Evolutionary conservation across 2,329 filamentous ascomycete genomes (phyloP).

Genomic region (Clonostachys sp.): DNA sequence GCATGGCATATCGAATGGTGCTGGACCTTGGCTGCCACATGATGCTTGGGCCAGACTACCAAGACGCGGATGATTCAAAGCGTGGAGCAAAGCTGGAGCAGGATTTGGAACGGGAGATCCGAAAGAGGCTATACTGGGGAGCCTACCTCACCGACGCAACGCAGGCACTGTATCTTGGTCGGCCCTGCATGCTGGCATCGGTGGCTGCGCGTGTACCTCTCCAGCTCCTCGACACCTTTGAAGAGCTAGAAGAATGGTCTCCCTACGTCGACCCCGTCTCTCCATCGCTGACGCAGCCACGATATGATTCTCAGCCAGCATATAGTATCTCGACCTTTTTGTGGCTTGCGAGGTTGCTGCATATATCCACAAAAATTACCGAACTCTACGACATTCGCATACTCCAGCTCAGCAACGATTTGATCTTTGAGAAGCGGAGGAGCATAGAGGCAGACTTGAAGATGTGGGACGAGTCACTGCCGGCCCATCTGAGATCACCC

Average conservation of each 20-base stretch:
- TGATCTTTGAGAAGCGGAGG: not conserved
- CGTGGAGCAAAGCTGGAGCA: slow-evolving; percentile 13
- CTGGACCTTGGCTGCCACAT: slow-evolving; percentile 29
- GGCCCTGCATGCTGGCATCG: slow-evolving; percentile 22
- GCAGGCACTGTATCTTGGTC: slow-evolving; percentile 23
- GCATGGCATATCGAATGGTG: slow-evolving; percentile 30
- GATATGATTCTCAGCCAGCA: slow-evolving; percentile 17
- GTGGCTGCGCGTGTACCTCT: slow-evolving; percentile 22
- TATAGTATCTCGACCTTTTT: slow-evolving; percentile 19
- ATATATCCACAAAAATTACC: slow-evolving; percentile 14
- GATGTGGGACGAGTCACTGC: slow-evolving; percentile 2
- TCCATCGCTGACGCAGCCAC: not conserved
- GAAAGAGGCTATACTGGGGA: slow-evolving; percentile 25
- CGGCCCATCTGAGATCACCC: slow-evolving; percentile 9
- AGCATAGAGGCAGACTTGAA: slow-evolving; percentile 3
- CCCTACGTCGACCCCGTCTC: slow-evolving; percentile 17
- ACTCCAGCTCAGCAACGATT: not conserved
- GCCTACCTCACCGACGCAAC: slow-evolving; percentile 24
- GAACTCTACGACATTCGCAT: slow-evolving; percentile 5
- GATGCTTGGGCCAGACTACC: slow-evolving; percentile 17
- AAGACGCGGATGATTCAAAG: slow-evolving; percentile 13
- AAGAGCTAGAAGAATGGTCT: slow-evolving; percentile 25
- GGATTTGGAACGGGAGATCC: slow-evolving; percentile 23
- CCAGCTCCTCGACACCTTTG: slow-evolving; percentile 21
- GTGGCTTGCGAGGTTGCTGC: slow-evolving; percentile 16